These are phyloP conservation scores for Colletotrichum musicola DNA, from an alignment of 2,329 filamentous ascomycete genomes.

Conservation along the genomic window DNA sequence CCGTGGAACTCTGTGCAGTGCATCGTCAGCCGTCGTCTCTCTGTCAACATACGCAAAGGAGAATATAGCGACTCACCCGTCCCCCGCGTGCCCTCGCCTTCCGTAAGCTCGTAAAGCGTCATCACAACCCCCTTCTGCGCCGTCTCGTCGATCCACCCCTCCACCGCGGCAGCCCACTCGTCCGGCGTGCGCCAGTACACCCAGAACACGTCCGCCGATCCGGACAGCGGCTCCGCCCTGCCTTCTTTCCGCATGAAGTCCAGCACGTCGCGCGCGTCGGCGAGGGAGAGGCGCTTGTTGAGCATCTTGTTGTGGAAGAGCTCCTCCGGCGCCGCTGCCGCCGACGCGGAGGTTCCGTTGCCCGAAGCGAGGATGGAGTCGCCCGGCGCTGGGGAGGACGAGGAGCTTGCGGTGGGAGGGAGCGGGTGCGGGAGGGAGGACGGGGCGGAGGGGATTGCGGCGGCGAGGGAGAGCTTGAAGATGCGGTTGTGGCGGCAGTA, in stretches of 20 bases:
- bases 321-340: constrained; percentile 52
- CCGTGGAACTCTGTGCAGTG: constrained; percentile 80
- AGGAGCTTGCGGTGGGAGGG: constrained; percentile 42
- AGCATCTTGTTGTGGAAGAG: constrained; percentile 71
- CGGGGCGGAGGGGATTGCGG: constrained; percentile 66
- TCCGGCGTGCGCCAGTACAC: constrained; percentile 89
- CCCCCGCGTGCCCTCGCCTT: constrained; percentile 83
- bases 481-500: constrained; percentile 85
- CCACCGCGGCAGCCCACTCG: constrained; percentile 87
- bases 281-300: constrained; percentile 61
- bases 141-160: constrained; percentile 86
- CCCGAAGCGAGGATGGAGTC: constrained; percentile 56
- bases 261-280: constrained; percentile 69
- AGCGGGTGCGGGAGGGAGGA: constrained; percentile 46
- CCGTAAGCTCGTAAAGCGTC: constrained; percentile 90
- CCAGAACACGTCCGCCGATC: constrained; percentile 69
- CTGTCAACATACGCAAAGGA: constrained; percentile 25
- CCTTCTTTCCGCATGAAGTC: constrained; percentile 71
- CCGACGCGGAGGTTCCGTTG: constrained; percentile 54
- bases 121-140: constrained; percentile 90
- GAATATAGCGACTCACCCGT: constrained; percentile 63
- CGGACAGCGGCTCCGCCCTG: constrained; percentile 73
- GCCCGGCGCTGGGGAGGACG: constrained; percentile 49
- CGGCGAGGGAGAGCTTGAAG: constrained; percentile 78
- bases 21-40: constrained; percentile 23